Base-by-base conservation (phyloP, 2,329 filamentous ascomycete species). In the Diaporthe vexans region DNA sequence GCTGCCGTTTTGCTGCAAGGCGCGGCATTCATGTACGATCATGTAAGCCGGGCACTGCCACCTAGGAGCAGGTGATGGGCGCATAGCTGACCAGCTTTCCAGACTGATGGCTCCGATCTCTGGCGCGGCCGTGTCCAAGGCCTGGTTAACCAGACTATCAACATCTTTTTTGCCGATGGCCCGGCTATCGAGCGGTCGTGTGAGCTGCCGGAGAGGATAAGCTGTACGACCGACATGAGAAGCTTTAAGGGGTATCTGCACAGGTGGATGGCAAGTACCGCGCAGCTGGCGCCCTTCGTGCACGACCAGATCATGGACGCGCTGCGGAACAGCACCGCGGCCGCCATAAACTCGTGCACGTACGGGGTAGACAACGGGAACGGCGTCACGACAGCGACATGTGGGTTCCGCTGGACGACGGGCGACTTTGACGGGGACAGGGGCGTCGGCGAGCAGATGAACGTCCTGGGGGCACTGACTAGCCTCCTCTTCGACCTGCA, bases 1-100 rank as follows among this genome's bases (percentile, higher is more conserved):
- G 87, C 89, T 51, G 91, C 89, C 26, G 85, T 91, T 4, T 90
- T 88, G 74, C 78, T 91, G 6, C 84, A 88, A 43, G 91, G 91
- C 2, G 87, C 88, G 1, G 91, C 91, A 3, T 88, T 88, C 78
- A 90, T 93, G 90, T 93, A 91, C 81, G 92, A 93, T 77, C 85
- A 82, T 58, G 86, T 87, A 79, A 77, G 85, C 81, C 6, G 37
- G 6, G 1, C 8, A 33, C 26, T 15, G 6, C 13, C 40, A 26
- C 61, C 7, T 37, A 11, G 10, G 4, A 6, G 10, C 7, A 10
- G 0, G 24, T 24, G 21, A n/a, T 37, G 11, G 46, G 4, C 46
- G 11, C 21, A 24, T 35, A 37, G 58, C 63, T 77, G 17, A 73
- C 51, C 59, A 29, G 19, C 17, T 2, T 52, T 13, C 4, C 11